phyloP scores from a whole-genome alignment of 768 basidiomycete species.

The Boletus barrowsii region DNA sequence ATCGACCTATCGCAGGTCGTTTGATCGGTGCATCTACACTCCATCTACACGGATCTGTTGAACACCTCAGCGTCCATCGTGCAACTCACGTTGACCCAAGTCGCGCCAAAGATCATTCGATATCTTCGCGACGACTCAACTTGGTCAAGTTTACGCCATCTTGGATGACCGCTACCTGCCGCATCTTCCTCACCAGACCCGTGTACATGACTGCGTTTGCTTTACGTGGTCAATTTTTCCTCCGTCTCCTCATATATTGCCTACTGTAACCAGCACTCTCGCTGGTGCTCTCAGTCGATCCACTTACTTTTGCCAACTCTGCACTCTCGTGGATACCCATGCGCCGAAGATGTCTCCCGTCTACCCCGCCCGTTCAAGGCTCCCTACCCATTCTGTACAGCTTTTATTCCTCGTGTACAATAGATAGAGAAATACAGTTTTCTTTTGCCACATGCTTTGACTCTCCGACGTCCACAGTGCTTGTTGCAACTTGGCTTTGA shows the following conservation, averaged over 20 bases:
- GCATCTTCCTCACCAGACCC: neutral
- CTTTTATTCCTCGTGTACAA: conserved; percentile 26
- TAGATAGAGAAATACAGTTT: conserved; percentile 38
- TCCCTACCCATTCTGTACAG: conserved; percentile 17
- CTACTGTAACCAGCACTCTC: neutral
- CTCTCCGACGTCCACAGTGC: conserved; percentile 48
- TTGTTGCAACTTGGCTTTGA: conserved; percentile 33
- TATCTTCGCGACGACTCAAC: neutral
- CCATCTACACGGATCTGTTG: neutral
- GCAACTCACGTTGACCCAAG: neutral
- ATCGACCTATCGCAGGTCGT: neutral
- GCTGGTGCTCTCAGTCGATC: neutral
- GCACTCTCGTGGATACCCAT: neutral
- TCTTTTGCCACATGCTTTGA: conserved; percentile 47
- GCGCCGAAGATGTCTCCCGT: neutral
- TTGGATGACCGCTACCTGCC: neutral
- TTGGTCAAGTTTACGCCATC: neutral
- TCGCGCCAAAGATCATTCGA: neutral
- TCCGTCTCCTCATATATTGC: neutral
- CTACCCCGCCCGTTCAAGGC: neutral
- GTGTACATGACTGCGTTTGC: neutral
- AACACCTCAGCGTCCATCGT: neutral
- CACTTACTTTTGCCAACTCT: neutral
- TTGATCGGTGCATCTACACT: neutral
- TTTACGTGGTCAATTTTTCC: neutral